Evolutionary conservation across 768 basidiomycete genomes (phyloP).

Genomic region (Pulveroboletus ravenelii): DNA sequence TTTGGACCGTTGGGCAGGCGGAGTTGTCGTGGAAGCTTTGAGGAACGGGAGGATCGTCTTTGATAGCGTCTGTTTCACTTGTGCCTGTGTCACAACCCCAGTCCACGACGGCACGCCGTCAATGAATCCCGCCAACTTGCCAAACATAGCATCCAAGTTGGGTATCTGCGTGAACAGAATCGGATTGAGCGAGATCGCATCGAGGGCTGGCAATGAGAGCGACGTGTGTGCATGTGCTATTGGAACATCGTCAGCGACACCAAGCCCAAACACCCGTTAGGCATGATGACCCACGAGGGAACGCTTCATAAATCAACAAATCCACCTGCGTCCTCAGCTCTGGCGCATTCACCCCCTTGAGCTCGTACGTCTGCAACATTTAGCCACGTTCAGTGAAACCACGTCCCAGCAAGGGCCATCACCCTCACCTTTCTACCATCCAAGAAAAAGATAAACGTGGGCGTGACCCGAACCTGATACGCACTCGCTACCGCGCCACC

Average conservation of each 20-base stretch:
- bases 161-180: conserved; percentile 76
- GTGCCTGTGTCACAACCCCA: conserved; percentile 26
- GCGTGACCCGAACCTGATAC: conserved; percentile 71
- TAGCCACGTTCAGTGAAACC: not conserved
- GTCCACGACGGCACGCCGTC: conserved; percentile 40
- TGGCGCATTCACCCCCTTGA: conserved; percentile 65
- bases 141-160: conserved; percentile 54
- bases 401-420: not conserved
- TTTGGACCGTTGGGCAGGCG: conserved; percentile 24
- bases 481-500: conserved; percentile 55
- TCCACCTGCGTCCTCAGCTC: conserved; percentile 74
- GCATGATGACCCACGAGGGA: conserved; percentile 59
- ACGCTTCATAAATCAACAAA: conserved; percentile 68
- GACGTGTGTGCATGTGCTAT: conserved; percentile 73
- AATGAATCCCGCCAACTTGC: conserved; percentile 62
- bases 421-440: conserved; percentile 62
- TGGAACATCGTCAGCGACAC: not conserved
- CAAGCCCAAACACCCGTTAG: not conserved
- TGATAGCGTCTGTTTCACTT: conserved; percentile 49
- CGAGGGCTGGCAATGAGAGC: conserved; percentile 54
- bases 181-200: conserved; percentile 62
- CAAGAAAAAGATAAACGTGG: conserved; percentile 86
- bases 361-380: conserved; percentile 50
- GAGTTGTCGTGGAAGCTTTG: conserved; percentile 43
- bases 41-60: conserved; percentile 58